Percentiles rank a stretch among this genome's conserved stretches.
These are phyloP conservation scores for Ogataea corticis DNA, from an alignment of 805 yeast genomes.

Conservation along the genomic window DNA sequence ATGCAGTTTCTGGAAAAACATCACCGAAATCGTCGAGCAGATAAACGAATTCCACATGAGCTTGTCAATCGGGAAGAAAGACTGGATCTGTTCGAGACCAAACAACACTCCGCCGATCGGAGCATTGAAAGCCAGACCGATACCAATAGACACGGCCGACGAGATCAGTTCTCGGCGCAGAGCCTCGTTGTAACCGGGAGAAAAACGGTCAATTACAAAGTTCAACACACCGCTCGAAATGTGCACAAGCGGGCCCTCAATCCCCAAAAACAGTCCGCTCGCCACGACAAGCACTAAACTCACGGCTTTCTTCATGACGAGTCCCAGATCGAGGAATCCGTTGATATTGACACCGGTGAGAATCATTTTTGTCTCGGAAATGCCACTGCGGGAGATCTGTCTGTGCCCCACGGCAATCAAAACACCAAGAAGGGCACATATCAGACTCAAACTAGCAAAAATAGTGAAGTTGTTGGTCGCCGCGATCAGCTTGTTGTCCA, in stretches of 20 bases:
- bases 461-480: conserved; percentile 35
- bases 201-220: conserved; percentile 36
- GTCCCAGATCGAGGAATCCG: conserved; percentile 50
- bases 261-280: conserved; percentile 80
- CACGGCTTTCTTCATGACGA: conserved; percentile 54
- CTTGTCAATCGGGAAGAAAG: conserved; percentile 60
- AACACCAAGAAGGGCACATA: conserved; percentile 42
- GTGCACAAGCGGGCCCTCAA: conserved; percentile 86
- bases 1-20: conserved; percentile 52
- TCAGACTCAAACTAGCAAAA: conserved; percentile 38
- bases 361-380: conserved; percentile 69
- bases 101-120: conserved; percentile 89
- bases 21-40: conserved; percentile 71
- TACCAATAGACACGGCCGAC: conserved; percentile 83
- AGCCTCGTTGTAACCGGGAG: conserved; percentile 51
- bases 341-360: conserved; percentile 63
- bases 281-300: conserved; percentile 69
- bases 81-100: conserved; percentile 66
- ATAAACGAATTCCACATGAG: conserved; percentile 85
- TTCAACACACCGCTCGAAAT: conserved; percentile 63
- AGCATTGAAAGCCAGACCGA: conserved; percentile 80
- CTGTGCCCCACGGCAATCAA: conserved; percentile 34
- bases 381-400: conserved; percentile 57
- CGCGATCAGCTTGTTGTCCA: conserved; percentile 25
- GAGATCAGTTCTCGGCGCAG: conserved; percentile 62